Evolutionary conservation across 148 eudicot species (phyloP).

Genomic region (Vaccinium macrocarpon): DNA sequence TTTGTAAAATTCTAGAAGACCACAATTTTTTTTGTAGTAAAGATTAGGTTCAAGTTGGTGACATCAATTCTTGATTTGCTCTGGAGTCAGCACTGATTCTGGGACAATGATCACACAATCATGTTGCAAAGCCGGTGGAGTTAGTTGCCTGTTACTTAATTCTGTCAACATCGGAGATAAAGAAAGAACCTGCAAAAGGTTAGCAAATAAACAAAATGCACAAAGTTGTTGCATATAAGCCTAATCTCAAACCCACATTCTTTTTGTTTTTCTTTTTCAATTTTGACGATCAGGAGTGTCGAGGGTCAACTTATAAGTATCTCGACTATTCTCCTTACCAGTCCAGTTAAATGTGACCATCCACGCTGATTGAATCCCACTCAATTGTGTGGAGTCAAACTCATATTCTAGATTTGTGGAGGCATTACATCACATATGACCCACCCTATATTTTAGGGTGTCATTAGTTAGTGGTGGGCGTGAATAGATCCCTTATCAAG

Average conservation of each 20-base stretch:
- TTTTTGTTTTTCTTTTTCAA: no score
- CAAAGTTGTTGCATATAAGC: neutral
- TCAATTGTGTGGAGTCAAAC: neutral
- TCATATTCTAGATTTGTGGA: neutral
- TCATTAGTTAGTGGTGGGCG: neutral
- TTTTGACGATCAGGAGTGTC: no score
- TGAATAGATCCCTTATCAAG: neutral
- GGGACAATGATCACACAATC: conserved; percentile 7
- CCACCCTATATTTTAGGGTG: neutral
- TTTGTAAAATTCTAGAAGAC: neutral
- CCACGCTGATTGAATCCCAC: neutral
- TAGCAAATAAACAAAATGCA: neutral
- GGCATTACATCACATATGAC: neutral
- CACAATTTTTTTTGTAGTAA: neutral
- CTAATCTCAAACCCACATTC: neutral
- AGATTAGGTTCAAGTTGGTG: neutral
- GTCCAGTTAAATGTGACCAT: no score
- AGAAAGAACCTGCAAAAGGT: neutral
- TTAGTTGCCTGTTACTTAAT: neutral
- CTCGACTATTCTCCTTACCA: no score
- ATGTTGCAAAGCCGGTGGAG: conserved; percentile 2
- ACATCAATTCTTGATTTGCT: neutral
- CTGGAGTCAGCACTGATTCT: neutral
- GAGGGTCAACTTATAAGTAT: no score
- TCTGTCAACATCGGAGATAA: neutral